Base-by-base conservation (phyloP, 2,329 filamentous ascomycete genomes). In the Monilinia aucupariae region DNA sequence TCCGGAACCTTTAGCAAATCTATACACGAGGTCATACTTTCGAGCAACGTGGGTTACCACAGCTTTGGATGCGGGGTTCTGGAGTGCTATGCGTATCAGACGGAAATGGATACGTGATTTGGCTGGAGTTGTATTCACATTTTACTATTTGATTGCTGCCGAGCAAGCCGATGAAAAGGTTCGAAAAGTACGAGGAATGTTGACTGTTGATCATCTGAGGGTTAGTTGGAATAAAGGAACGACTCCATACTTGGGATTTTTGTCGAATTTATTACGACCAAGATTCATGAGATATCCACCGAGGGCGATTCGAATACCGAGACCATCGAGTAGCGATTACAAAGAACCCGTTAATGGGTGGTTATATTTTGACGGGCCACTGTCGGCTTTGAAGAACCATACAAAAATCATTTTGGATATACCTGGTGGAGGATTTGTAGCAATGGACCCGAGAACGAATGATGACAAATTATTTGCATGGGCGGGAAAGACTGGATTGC, bases 101-200 rank as follows among this genome's bases (percentile, higher is more conserved):
- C 81, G 81, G 54, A 92, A 89, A 71, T 92, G 90, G 85, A 69
- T 96, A 49, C 83, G 92, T 47, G 92, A 97, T 74, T 73, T 96
- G 17, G 85, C 89, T 12, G 92, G 91, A 73, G 81, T 97, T 25
- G 79, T 91, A 53, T 97, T 97, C 75, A 90, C 90, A 0, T 74
- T 89, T 13, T 99, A 96, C 76, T 99, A 99, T 74, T 81, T 99
- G 67, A 83, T 97, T 61, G 91, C 92, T 17, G 92, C 94, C 0
- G 93, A 97, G 75, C 88, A 91, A 72, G 94, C 94, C 13, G 94
- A 97, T 74, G 94, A 97, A 76, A 97, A 97, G 77, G 93, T 97
- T 17, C 84, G 93, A 66, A 94, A 94, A 74, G 90, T 99, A 10
- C 82, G 94, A 65, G 90, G 87, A 17, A 89, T 88, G 66, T 78